Evolutionary conservation across 2,329 filamentous ascomycete genomes (phyloP).

Genomic region (Sporothrix euskadiensis): DNA sequence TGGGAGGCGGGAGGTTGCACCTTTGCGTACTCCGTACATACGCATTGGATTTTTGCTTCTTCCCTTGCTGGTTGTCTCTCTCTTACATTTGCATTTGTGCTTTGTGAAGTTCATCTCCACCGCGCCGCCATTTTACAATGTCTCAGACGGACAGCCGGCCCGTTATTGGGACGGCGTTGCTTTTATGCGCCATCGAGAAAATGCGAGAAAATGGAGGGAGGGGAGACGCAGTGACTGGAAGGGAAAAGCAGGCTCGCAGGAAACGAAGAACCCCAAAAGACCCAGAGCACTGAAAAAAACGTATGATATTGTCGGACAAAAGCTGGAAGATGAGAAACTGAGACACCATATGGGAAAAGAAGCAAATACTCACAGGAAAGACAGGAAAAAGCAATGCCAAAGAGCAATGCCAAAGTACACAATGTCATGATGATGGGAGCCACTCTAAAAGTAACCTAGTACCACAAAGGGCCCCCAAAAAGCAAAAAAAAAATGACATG

Average conservation of each 20-base stretch:
- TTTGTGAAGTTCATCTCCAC: neutral
- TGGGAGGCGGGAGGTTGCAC: neutral
- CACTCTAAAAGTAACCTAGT: neutral
- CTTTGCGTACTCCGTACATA: neutral
- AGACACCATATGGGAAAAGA: constrained; percentile 1
- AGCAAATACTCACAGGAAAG: neutral
- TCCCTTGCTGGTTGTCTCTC: neutral
- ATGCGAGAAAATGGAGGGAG: neutral
- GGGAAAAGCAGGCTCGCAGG: neutral
- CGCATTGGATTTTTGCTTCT: neutral
- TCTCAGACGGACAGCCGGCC: constrained; percentile 12
- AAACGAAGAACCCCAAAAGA: neutral
- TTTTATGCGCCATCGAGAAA: constrained; percentile 5
- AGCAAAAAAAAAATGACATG: constrained; percentile 6
- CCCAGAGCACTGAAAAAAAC: neutral
- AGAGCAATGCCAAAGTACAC: neutral
- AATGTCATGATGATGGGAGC: neutral
- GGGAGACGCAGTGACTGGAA: neutral
- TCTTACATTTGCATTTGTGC: neutral
- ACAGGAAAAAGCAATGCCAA: neutral
- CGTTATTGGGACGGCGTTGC: neutral
- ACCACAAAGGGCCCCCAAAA: neutral
- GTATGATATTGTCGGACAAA: neutral
- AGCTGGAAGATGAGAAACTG: neutral
- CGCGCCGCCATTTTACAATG: constrained; percentile 14